Conservation (phyloP, 2,329 filamentous ascomycete species). For the Hypomyces rosellus region DNA sequence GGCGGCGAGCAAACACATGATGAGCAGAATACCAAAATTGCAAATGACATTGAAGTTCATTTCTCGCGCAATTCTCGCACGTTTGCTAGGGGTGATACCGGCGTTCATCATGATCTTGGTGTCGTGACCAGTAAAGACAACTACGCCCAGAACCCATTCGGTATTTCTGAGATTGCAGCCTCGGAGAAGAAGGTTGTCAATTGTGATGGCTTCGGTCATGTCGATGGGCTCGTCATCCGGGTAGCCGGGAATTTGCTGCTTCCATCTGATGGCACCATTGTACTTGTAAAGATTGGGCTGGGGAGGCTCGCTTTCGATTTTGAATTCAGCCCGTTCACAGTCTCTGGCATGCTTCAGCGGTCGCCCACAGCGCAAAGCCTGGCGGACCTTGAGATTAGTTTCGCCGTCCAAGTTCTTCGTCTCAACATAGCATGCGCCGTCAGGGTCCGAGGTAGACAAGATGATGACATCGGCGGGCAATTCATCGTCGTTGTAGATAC, state of each 20-base stretch:
- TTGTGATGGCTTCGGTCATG: conserved; percentile 88
- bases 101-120: conserved; percentile 99
- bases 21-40: conserved; percentile 85
- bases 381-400: conserved; percentile 93
- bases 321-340: conserved; percentile 83
- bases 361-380: conserved; percentile 79
- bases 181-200: conserved; percentile 91
- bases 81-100: conserved; percentile 90
- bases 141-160: conserved; percentile 88
- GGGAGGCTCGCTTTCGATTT: conserved; percentile 82
- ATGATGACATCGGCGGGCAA: conserved; percentile 91
- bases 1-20: conserved; percentile 82
- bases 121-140: conserved; percentile 90
- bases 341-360: conserved; percentile 82
- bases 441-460: conserved; percentile 84
- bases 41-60: conserved; percentile 97
- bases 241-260: conserved; percentile 61
- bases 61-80: conserved; percentile 82
- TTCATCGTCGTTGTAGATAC: conserved; percentile 93
- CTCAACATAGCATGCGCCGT: conserved; percentile 94
- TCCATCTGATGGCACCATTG: conserved; percentile 83
- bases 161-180: conserved; percentile 93
- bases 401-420: conserved; percentile 98
- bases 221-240: conserved; percentile 57
- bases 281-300: conserved; percentile 95